Percentiles rank a stretch among this genome's conserved stretches.
Evolutionary conservation across 306 rosid genomes (phyloP).

Genomic region (Cicer cuneatum): DNA sequence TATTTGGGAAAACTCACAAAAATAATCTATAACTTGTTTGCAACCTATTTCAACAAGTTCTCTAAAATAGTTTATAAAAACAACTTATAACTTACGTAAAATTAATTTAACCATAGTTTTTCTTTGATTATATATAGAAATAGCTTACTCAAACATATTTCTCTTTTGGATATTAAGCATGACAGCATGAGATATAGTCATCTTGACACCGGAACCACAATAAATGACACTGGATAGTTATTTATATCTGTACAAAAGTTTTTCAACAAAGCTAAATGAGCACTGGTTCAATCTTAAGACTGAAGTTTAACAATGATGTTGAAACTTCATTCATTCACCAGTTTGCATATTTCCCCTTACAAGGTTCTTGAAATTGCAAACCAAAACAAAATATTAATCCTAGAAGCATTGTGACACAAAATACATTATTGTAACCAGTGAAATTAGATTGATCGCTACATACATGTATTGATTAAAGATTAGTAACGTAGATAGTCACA

Average conservation of each 20-base stretch:
- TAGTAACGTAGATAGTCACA: not conserved
- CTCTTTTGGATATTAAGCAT: not conserved
- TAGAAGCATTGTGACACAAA: conserved; percentile 3
- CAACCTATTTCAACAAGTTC: too few species aligned
- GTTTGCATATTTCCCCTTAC: not conserved
- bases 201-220: conserved; percentile 5
- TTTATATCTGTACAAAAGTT: not conserved
- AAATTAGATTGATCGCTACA: not conserved
- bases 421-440: conserved; percentile 10
- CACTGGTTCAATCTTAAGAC: conserved; percentile 14
- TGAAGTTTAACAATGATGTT: conserved; percentile 6
- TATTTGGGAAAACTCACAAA: too few species aligned
- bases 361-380: not conserved
- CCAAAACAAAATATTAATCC: not conserved
- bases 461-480: conserved; percentile 1
- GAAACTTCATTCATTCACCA: conserved; percentile 18
- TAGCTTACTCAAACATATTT: too few species aligned
- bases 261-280: not conserved
- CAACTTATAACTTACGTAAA: too few species aligned
- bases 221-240: not conserved
- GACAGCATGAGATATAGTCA: conserved; percentile 6
- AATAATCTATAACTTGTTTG: too few species aligned
- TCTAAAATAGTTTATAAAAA: too few species aligned
- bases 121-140: too few species aligned
- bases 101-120: too few species aligned